Conservation (phyloP, 441 rosid species). For the Geranium incanum region DNA sequence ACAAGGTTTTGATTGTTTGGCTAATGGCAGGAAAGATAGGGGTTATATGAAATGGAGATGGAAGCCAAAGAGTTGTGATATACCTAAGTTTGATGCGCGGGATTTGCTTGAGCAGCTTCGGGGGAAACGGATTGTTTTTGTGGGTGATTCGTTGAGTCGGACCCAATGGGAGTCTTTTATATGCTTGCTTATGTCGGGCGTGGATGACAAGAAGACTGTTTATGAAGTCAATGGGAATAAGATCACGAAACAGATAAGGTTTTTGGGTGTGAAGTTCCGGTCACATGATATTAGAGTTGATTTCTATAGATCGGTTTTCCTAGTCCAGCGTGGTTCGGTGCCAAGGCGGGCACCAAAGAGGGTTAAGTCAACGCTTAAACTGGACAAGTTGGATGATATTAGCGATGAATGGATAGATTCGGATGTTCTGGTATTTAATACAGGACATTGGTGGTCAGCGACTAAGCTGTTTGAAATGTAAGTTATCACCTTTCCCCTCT, state of each 20-base stretch:
- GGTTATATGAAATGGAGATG: slow-evolving; percentile 55
- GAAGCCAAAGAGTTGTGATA: slow-evolving; percentile 56
- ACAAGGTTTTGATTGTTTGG: slow-evolving; percentile 52
- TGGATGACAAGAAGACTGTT: slow-evolving; percentile 53
- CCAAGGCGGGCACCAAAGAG: slow-evolving; percentile 55
- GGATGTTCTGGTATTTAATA: slow-evolving; percentile 54
- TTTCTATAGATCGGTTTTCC: slow-evolving; percentile 58
- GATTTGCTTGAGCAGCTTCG: slow-evolving; percentile 42
- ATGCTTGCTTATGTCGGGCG: slow-evolving; percentile 64
- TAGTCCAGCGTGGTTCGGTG: slow-evolving; percentile 44
- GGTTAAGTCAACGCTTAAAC: slow-evolving; percentile 46
- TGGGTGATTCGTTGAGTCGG: slow-evolving; percentile 65
- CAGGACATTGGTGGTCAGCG: slow-evolving; percentile 79
- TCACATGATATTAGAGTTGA: slow-evolving; percentile 43
- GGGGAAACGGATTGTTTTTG: slow-evolving; percentile 58
- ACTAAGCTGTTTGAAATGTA: slow-evolving; percentile 64
- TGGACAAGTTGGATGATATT: slow-evolving; percentile 53
- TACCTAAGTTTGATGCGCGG: slow-evolving; percentile 43
- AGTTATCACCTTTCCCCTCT: slow-evolving; percentile 16
- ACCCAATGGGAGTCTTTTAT: slow-evolving; percentile 68
- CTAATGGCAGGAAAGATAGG: slow-evolving; percentile 55
- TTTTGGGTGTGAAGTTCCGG: slow-evolving; percentile 46
- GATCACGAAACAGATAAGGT: slow-evolving; percentile 48
- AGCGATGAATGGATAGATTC: slow-evolving; percentile 66
- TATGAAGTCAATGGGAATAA: slow-evolving; percentile 51